These are phyloP conservation scores for Epicoccum sorghinum DNA, from an alignment of 2,329 filamentous ascomycete genomes.

Conservation along the genomic window DNA sequence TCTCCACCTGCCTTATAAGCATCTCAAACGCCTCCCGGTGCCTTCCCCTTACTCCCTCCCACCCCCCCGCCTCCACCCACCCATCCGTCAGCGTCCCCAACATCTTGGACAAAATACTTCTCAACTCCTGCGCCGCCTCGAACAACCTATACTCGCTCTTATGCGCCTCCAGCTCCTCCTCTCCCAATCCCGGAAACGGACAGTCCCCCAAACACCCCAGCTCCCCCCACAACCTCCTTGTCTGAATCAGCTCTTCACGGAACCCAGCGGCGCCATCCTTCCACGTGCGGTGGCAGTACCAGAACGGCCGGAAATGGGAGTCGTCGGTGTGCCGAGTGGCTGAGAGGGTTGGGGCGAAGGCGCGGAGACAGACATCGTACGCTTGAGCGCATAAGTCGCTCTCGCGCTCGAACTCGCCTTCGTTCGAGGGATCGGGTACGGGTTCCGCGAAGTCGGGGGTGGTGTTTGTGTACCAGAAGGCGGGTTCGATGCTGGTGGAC, in stretches of 20 bases:
- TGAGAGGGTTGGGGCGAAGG: slow-evolving; percentile 1
- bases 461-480: slow-evolving; percentile 49
- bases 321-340: slow-evolving; percentile 45
- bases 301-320: slow-evolving; percentile 47
- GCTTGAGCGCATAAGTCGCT: not conserved
- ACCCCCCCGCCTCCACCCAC: no score
- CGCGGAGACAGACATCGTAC: not conserved
- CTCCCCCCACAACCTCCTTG: slow-evolving; percentile 45
- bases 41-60: no score
- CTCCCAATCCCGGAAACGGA: slow-evolving; percentile 27
- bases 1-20: no score
- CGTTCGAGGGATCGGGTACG: slow-evolving; percentile 23
- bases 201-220: slow-evolving; percentile 47
- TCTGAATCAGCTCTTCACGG: slow-evolving; percentile 50
- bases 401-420: slow-evolving; percentile 14
- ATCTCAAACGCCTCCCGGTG: no score
- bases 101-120: no score
- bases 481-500: slow-evolving; percentile 48
- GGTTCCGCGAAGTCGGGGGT: slow-evolving; percentile 49
- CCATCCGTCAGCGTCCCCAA: no score
- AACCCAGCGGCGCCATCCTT: slow-evolving; percentile 49
- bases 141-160: no score
- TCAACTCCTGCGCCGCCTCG: no score
- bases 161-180: no score
- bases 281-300: slow-evolving; percentile 51